Evolutionary conservation across 1,284 basidiomycete genomes (phyloP), one percentile per base, ranked within the genome.

Genomic region (Cryptococcus sp.): DNA sequence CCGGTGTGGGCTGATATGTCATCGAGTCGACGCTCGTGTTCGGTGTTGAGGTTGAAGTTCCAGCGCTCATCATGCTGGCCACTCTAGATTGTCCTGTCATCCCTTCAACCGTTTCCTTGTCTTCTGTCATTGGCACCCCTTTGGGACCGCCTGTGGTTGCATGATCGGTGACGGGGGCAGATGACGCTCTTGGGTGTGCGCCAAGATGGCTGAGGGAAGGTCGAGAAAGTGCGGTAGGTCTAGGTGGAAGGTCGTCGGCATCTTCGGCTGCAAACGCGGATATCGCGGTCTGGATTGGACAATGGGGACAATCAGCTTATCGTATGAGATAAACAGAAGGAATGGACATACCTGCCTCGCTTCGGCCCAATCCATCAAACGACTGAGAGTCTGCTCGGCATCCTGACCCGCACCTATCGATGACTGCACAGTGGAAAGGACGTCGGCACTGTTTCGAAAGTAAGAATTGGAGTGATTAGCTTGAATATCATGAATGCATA

Each of bases 331-430:
- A 26, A 34, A 19, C 23, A 45, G 26, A 39, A 45, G 10, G 16
- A 16, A 13, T 8, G 16, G 46, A 61, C 72, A 39, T 38, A 78
- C 77, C 67, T 79, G 74, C 49, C 78, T 59, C 1, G 78, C 78
- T 58, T 80, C 78, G 13, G 73, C 72, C 78, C 78, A 80, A 53
- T 80, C 78, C 77, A 80, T 78, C 45, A 79, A 61, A 11, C 78
- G 58, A 1, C 70, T 74, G 41, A 80, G 66, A 2, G 76, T 72
- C 46, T 70, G 72, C 19, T 66, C 68, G 11, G 75, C 71, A 59
- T 76, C 69, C 54, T 75, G 70, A 34, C 74, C 72, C 8, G 63
- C 67, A 4, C 69, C 70, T 46, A 74, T 72, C 37, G 70, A 69
- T 3, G 68, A 70, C 56, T 79, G 76, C 2, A 79, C 69, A 1